A percentile compares a stretch with the other conserved stretches of the same genome.
Evolutionary conservation across 768 basidiomycete genomes (phyloP).

Genomic region (Goffeauzyma gilvescens): DNA sequence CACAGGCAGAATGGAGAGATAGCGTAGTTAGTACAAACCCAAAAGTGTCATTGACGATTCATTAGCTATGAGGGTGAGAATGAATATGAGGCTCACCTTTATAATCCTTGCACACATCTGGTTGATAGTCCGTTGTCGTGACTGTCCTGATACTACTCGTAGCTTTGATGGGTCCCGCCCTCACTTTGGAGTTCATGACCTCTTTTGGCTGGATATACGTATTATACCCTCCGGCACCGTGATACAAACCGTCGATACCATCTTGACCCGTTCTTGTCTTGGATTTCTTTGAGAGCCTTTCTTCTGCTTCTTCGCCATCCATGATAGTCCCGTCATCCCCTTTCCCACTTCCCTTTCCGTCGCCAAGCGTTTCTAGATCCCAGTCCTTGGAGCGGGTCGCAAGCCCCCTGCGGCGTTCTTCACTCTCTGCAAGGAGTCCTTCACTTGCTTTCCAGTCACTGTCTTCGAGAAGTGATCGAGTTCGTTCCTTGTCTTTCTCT

Average conservation of each 20-base stretch:
- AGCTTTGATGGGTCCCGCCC: slow-evolving; percentile 60
- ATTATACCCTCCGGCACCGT: slow-evolving; percentile 42
- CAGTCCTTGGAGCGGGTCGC: slow-evolving; percentile 48
- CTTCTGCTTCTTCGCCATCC: no score
- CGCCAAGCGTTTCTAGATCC: slow-evolving; percentile 52
- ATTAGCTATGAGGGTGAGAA: background rate
- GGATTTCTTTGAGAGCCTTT: no score
- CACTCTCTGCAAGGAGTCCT: slow-evolving; percentile 37
- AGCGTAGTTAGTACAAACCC: background rate
- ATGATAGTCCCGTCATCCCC: slow-evolving; percentile 1
- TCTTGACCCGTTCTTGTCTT: slow-evolving; percentile 37
- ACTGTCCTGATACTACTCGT: slow-evolving; percentile 68
- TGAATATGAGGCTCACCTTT: slow-evolving; percentile 48
- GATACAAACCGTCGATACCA: slow-evolving; percentile 67
- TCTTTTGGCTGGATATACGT: slow-evolving; percentile 60
- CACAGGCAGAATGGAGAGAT: no score
- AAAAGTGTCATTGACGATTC: background rate
- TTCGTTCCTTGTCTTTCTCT: slow-evolving; percentile 35
- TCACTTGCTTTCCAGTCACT: slow-evolving; percentile 40
- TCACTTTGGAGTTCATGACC: slow-evolving; percentile 41
- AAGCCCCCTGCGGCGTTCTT: no score
- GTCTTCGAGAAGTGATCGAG: slow-evolving; percentile 28
- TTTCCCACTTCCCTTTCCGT: slow-evolving; percentile 53
- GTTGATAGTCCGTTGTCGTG: slow-evolving; percentile 92
- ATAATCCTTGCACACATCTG: slow-evolving; percentile 98